phyloP scores from a whole-genome alignment of 345 rosid species.

The Rhodomyrtus tomentosa region DNA sequence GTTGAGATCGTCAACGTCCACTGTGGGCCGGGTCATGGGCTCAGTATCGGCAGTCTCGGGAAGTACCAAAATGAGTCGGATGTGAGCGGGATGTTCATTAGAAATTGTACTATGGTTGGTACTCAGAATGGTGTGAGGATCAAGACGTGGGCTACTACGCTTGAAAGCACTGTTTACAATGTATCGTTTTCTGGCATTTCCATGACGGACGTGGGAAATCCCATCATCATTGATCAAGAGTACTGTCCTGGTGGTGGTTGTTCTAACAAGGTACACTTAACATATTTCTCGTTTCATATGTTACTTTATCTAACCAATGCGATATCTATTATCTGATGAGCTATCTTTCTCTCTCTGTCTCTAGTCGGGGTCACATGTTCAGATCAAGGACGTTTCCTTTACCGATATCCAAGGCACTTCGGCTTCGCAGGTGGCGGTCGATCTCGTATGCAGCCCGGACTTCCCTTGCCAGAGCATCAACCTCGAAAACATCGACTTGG shows the following conservation, averaged over 20 bases:
- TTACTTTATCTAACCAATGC: background rate
- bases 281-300: background rate
- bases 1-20: background rate
- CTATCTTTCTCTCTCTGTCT: background rate
- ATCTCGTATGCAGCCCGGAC: slow-evolving; percentile 4
- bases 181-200: slow-evolving; percentile 12
- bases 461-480: slow-evolving; percentile 8
- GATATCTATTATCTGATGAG: no score
- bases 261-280: background rate
- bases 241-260: slow-evolving; percentile 16
- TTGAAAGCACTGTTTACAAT: background rate
- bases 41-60: slow-evolving; percentile 41
- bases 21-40: slow-evolving; percentile 11
- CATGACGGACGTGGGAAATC: slow-evolving; percentile 15
- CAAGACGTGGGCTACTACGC: slow-evolving; percentile 21
- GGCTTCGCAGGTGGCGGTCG: background rate
- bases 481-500: slow-evolving; percentile 6
- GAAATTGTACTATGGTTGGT: slow-evolving; percentile 4
- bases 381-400: slow-evolving; percentile 2
- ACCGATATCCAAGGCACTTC: slow-evolving; percentile 11
- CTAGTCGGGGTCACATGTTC: background rate
- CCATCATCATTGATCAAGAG: slow-evolving; percentile 29
- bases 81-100: slow-evolving; percentile 5
- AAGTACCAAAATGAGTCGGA: slow-evolving; percentile 12
- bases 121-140: slow-evolving; percentile 31